Base-by-base conservation (phyloP, 495 filamentous ascomycete genomes). In the Penicillium cataractarum region DNA sequence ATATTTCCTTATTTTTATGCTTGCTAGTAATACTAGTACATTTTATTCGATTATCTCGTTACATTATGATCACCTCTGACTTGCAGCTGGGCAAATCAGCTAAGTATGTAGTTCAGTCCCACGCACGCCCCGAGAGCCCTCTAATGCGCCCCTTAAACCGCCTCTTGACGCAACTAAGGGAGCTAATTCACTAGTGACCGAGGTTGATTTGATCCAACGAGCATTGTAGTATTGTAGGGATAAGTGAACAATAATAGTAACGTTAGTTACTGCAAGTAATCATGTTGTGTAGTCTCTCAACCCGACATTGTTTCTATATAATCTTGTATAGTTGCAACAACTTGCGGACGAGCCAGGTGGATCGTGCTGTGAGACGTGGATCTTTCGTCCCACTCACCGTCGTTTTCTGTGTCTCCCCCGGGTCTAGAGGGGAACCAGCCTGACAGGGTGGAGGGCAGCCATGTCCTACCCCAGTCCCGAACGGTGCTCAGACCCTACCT, bases 381-480 rank as follows among this genome's bases (percentile, higher is more conserved):
- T 26, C 24, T 13, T 21, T 8, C 10, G 40, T 49, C 46, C 21
- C 22, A 49, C 22, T 50, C 46, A 4, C 26, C 4, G 24, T n/a
- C 24, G 1, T 29, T 6, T 29, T 50, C 24, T 50, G 22, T 29
- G 21, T 26, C 44, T 29, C 46, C 46, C 22, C 22, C 15, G 22
- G 24, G 46, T 49, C 46, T 15, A 24, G 46, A 17, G 24, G 22
- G 24, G 24, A n/a, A 27, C 46, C 19, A 26, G 22, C 46, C 46
- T 49, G 46, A 27, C 46, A 24, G 46, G 46, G 26, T 44, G 40
- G 40, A 21, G 46, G 46, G 46, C 46, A 50, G 26, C n/a, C 46
- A 50, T 50, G 46, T 50, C 46, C 46, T 50, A 50, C 46, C 46
- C 46, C 46, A 50, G 46, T 21, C 42, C 42, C 46, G 13, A 26